A percentile compares a stretch with the other conserved stretches of the same genome.
These are phyloP conservation scores for Pseudozyma pruni DNA, from an alignment of 1,284 basidiomycete species.

Conservation along the genomic window DNA sequence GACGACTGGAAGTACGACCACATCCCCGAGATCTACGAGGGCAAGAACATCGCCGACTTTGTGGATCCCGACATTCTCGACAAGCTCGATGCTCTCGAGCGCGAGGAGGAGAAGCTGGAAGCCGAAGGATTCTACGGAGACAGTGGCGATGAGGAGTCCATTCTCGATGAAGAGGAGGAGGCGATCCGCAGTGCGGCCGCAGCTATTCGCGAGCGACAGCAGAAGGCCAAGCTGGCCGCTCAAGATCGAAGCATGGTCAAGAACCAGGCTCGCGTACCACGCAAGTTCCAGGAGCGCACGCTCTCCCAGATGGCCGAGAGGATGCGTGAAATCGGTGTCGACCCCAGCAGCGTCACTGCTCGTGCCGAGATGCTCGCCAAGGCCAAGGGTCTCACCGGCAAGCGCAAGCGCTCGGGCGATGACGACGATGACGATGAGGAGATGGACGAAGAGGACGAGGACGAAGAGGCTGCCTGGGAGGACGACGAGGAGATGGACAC, in stretches of 20 bases:
- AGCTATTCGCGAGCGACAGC: slow-evolving; percentile 75
- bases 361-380: slow-evolving; percentile 86
- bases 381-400: slow-evolving; percentile 75
- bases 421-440: slow-evolving; percentile 68
- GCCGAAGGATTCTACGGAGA: slow-evolving; percentile 94
- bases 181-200: slow-evolving; percentile 77
- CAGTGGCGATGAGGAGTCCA: slow-evolving; percentile 80
- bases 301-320: slow-evolving; percentile 83
- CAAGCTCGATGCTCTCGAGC: slow-evolving; percentile 94
- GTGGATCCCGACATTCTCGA: slow-evolving; percentile 98
- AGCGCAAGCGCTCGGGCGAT: slow-evolving; percentile 73
- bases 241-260: slow-evolving; percentile 88
- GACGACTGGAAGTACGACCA: slow-evolving; percentile 95
- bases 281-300: slow-evolving; percentile 78
- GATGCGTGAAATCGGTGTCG: slow-evolving; percentile 86
- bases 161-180: slow-evolving; percentile 90
- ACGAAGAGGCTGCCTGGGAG: slow-evolving; percentile 69
- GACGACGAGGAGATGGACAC: slow-evolving; percentile 72
- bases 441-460: slow-evolving; percentile 69
- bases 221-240: slow-evolving; percentile 78
- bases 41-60: slow-evolving; percentile 99
- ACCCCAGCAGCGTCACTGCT: slow-evolving; percentile 87
- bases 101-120: slow-evolving; percentile 92
- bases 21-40: slow-evolving; percentile 95
- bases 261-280: slow-evolving; percentile 88